A percentile compares a stretch with the other conserved stretches of the same genome.
Evolutionary conservation across 192 early-diverging fungal genomes (phyloP).

Genomic region (Podila minutissima): DNA sequence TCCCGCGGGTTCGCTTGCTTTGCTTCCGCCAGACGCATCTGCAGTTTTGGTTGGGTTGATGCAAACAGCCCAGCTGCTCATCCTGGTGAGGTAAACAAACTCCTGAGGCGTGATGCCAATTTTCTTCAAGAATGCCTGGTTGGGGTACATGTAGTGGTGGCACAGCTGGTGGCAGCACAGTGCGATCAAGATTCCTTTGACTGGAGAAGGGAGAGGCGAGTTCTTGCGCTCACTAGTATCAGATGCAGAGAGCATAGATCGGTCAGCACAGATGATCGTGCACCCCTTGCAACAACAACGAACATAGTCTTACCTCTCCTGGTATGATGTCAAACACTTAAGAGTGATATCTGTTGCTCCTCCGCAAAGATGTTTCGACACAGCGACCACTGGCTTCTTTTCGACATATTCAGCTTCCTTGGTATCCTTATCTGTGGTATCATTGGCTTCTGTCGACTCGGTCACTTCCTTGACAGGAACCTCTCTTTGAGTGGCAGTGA

Average conservation of each 20-base stretch:
- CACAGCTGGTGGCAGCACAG: constrained; percentile 92
- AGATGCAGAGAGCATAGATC: background rate
- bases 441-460: background rate
- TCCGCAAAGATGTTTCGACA: constrained; percentile 94
- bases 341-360: constrained; percentile 89
- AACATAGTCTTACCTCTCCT: constrained; percentile 20
- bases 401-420: constrained; percentile 36
- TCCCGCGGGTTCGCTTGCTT: constrained; percentile 26
- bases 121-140: constrained; percentile 68
- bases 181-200: constrained; percentile 82
- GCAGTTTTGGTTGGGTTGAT: constrained; percentile 38
- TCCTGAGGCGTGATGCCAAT: constrained; percentile 59
- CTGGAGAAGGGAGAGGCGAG: constrained; percentile 43
- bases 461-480: constrained; percentile 11
- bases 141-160: constrained; percentile 75
- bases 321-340: constrained; percentile 67
- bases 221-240: constrained; percentile 9
- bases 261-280: no score
- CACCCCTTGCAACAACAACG: no score
- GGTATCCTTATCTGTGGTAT: background rate
- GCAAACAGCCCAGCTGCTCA: constrained; percentile 86
- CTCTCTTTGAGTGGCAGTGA: constrained; percentile 37
- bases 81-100: constrained; percentile 71
- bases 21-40: background rate
- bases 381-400: constrained; percentile 69